These are phyloP conservation scores for Amauroascus niger DNA, from an alignment of 2,329 filamentous ascomycete species.

Conservation along the genomic window DNA sequence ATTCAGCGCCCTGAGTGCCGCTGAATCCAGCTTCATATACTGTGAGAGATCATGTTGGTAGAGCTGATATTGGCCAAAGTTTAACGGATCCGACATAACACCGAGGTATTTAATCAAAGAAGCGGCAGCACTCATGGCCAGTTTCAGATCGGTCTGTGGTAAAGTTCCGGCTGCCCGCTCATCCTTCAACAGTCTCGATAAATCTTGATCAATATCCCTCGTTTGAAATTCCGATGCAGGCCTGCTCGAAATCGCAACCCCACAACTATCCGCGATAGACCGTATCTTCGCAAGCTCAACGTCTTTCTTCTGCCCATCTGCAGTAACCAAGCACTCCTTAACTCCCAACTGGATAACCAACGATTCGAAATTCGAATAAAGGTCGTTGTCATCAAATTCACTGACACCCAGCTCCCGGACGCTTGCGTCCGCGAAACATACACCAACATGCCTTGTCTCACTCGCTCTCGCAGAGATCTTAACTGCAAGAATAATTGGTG, in stretches of 20 bases:
- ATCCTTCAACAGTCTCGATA: conserved; percentile 77
- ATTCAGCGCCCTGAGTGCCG: conserved; percentile 86
- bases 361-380: conserved; percentile 96
- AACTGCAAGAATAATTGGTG: conserved; percentile 89
- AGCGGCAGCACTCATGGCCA: conserved; percentile 91
- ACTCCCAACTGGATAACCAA: conserved; percentile 92
- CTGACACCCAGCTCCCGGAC: conserved; percentile 91
- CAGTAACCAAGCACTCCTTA: conserved; percentile 81
- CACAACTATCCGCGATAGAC: conserved; percentile 84
- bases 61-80: conserved; percentile 93
- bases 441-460: conserved; percentile 77
- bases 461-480: conserved; percentile 82
- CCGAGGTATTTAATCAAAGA: conserved; percentile 91
- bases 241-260: conserved; percentile 78
- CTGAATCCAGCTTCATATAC: conserved; percentile 96
- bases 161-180: conserved; percentile 67
- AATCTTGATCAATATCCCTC: conserved; percentile 91
- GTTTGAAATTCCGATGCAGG: conserved; percentile 67
- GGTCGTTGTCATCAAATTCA: conserved; percentile 97
- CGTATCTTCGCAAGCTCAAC: conserved; percentile 77
- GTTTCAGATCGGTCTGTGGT: conserved; percentile 82
- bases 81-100: conserved; percentile 79
- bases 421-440: conserved; percentile 95
- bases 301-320: conserved; percentile 72
- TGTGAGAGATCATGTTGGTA: conserved; percentile 96